Evolutionary conservation across 106 monocot genomes (phyloP), one percentile per base, ranked within the genome.

Genomic region (Vanilla planifolia): DNA sequence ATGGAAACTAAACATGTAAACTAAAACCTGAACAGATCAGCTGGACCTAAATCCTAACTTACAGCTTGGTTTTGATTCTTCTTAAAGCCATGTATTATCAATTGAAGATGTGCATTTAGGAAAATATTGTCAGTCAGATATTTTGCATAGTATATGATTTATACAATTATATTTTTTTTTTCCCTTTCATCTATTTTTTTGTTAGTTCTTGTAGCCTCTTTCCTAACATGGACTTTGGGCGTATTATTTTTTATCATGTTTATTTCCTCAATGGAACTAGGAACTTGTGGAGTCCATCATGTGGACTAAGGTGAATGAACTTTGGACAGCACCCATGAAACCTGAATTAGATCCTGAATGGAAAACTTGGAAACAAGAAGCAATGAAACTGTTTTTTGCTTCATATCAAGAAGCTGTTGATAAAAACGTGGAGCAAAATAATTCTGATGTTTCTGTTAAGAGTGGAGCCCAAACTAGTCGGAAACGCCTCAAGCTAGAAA

Each of bases 361-460:
- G 96, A 90, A 74, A 63, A 77, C 79, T 32, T 84, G 86, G 87
- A 96, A 91, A 65, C 90, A 87, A 55, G 90, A 96, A 75, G 78
- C 81, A 29, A 81, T 81, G 68, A 84, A 79, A 68, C 71, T 53
- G 68, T 86, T 87, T 55, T 67, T 59, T 39, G 57, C 66, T 51
- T 78, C 76, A 41, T 53, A 75, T 57, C 79, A 67, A 58, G 48
- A 44, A 63, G 33, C 63, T 52, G 65, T 27, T 69, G 21, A 3
- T 52, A 43, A 57, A 26, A 36, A 66, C 30, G 7, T 55, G 48
- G 81, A 74, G n/a, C 61, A 67, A 17, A 48, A 51, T 57, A 74
- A 40, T 44, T 53, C 19, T 65, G 55, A 73, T 14, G 47, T 42
- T 67, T 62, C 59, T 69, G n/a, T 29, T 7, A 47, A n/a, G n/a